These are phyloP conservation scores for Neohortaea acidophila DNA, from an alignment of 495 filamentous ascomycete genomes.

Conservation along the genomic window DNA sequence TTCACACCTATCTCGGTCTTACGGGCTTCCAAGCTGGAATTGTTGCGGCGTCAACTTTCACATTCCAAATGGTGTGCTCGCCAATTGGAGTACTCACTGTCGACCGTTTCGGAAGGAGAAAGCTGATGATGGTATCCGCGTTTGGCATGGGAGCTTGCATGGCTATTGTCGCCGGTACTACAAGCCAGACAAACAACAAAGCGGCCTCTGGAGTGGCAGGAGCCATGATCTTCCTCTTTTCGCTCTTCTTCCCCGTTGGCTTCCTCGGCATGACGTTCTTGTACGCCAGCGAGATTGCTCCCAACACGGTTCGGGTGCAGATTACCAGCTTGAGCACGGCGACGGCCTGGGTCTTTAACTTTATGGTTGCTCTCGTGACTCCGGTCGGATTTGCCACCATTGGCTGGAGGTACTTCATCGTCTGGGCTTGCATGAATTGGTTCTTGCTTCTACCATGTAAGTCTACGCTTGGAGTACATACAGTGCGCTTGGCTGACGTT, in stretches of 20 bases:
- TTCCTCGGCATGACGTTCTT: slow-evolving; percentile 40
- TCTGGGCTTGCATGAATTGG: slow-evolving; percentile 29
- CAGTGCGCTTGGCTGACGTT: too few species aligned
- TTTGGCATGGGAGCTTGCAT: slow-evolving; percentile 31
- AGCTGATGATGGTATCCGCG: slow-evolving; percentile 28
- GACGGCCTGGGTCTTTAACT: slow-evolving; percentile 26
- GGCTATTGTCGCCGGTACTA: slow-evolving; percentile 27
- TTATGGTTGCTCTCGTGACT: slow-evolving; percentile 33
- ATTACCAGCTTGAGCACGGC: slow-evolving; percentile 8
- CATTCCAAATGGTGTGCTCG: slow-evolving; percentile 20
- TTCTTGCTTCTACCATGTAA: slow-evolving; percentile 4
- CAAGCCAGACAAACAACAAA: slow-evolving; percentile 6
- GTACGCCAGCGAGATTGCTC: slow-evolving; percentile 42
- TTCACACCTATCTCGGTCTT: slow-evolving; percentile 20
- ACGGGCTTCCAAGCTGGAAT: slow-evolving; percentile 11
- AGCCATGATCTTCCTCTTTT: slow-evolving; percentile 24
- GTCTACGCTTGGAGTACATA: too few species aligned
- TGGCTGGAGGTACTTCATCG: slow-evolving; percentile 34
- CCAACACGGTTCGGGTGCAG: slow-evolving; percentile 45
- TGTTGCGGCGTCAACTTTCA: slow-evolving; percentile 17
- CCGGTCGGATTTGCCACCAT: slow-evolving; percentile 34
- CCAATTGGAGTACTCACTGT: slow-evolving; percentile 21
- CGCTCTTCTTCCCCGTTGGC: slow-evolving; percentile 20
- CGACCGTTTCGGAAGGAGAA: slow-evolving; percentile 23
- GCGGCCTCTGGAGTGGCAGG: neutral